Conservation (phyloP, 371 early-diverging fungal genomes). For the Apophysomyces trapeziformis region DNA sequence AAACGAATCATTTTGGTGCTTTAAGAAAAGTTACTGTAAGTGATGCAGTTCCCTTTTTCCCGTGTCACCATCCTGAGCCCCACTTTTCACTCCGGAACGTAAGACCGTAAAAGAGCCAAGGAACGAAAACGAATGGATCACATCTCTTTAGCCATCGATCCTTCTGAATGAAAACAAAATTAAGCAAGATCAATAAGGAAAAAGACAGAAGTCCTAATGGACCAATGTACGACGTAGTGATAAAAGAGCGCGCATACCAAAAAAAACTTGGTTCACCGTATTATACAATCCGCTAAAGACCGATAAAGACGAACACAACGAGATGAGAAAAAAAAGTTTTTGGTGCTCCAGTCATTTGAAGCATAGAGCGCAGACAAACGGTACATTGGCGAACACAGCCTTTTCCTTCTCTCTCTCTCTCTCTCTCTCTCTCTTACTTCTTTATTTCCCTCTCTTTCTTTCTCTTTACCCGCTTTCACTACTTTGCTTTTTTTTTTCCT, state of each 20-base stretch:
- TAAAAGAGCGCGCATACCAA: neutral
- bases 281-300: conserved; percentile 8
- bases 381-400: neutral
- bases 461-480: neutral
- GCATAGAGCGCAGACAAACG: conserved; percentile 1
- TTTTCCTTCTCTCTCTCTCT: conserved; percentile 12
- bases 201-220: neutral
- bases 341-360: conserved; percentile 3
- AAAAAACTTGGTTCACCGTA: neutral
- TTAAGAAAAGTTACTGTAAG: conserved; percentile 6
- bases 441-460: conserved; percentile 2
- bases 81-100: neutral
- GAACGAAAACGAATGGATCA: neutral
- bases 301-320: conserved; percentile 9
- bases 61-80: neutral
- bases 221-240: neutral
- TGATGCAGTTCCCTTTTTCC: conserved; percentile 1
- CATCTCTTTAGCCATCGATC: too few relatives aligned
- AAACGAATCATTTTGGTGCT: conserved; percentile 4
- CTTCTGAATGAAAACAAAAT: neutral
- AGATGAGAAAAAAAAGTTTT: conserved; percentile 8
- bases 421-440: conserved; percentile 4
- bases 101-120: neutral
- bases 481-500: neutral
- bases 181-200: neutral